Conservation (phyloP, 768 basidiomycete species). For the Kwoniella botswanensis region DNA sequence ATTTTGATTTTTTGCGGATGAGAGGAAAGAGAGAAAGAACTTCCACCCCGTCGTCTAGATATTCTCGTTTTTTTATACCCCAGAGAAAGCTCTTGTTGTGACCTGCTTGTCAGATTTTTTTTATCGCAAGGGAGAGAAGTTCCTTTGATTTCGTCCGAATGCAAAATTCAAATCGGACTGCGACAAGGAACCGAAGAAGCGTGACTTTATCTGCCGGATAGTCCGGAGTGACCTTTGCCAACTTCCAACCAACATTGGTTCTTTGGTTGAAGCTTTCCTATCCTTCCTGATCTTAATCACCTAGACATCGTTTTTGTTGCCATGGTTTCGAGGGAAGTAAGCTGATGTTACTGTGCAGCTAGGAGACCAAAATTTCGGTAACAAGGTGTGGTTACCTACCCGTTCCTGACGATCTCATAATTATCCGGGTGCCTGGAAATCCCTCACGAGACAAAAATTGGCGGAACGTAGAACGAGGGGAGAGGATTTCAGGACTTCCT, state of each 20-base stretch:
- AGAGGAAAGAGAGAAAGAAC: neutral
- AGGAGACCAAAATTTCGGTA: neutral
- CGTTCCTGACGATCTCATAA: constrained; percentile 1
- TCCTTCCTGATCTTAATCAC: neutral
- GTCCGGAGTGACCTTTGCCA: neutral
- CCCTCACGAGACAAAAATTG: neutral
- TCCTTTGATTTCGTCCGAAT: neutral
- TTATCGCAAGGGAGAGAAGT: neutral
- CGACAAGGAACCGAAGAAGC: neutral
- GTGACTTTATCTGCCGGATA: neutral
- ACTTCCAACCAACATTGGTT: neutral
- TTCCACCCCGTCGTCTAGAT: neutral
- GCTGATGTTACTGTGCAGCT: too few species aligned
- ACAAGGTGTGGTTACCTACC: neutral
- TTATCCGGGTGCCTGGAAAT: constrained; percentile 3
- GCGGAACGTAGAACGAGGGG: neutral
- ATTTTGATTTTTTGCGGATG: neutral
- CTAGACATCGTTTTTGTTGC: too few species aligned
- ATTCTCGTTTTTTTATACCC: neutral
- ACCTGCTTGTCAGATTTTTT: neutral
- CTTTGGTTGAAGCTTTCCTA: neutral
- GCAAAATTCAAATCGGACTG: neutral
- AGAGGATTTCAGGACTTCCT: neutral
- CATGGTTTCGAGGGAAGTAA: too few species aligned
- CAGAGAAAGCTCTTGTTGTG: neutral